Evolutionary conservation across 768 basidiomycete genomes (phyloP), one percentile per base, ranked within the genome.

Genomic region (Boletus speciosus): DNA sequence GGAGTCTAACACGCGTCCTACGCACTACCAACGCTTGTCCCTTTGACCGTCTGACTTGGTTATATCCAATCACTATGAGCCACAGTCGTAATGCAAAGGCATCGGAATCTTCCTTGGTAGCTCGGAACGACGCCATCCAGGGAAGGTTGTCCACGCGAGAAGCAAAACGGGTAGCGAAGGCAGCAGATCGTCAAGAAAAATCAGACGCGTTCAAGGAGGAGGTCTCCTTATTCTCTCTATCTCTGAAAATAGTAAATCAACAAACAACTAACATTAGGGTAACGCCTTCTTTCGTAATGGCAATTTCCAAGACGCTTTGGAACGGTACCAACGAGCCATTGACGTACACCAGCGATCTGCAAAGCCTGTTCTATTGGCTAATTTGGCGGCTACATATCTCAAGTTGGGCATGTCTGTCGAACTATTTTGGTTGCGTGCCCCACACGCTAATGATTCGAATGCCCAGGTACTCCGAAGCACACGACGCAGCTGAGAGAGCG

Each of bases 311-410:
- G 68, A 72, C 10, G 76, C 78, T 1, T 67, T 77, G 3, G 65
- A 70, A 1, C 68, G 68, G 45, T 82, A 81, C 59, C 70, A 71
- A 29, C 63, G 58, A 2, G 80, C 80, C 0, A 69, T 74, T 2
- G 36, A 63, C 2, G 61, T 71, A 19, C 73, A 78, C 40, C 73
- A 77, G 1, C 62, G 66, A 0, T 52, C 55, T 11, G 19, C 41
- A 6, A 70, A 74, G 25, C 68, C 75, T 0, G 54, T 73, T 5
- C 73, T 75, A 49, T 64, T 79, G 43, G 48, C 71, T 10, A 81
- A 81, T 55, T 61, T 80, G 25, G 72, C 77, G 0, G 70, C 71
- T 19, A 68, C 75, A 1, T 75, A 74, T 58, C 63, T 81, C 12
- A 76, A 78, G 56, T 62, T 79, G 4, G 66, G 71, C 42, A 72